Base-by-base conservation (phyloP, 2,329 filamentous ascomycete genomes). In the Fusarium succisae region DNA sequence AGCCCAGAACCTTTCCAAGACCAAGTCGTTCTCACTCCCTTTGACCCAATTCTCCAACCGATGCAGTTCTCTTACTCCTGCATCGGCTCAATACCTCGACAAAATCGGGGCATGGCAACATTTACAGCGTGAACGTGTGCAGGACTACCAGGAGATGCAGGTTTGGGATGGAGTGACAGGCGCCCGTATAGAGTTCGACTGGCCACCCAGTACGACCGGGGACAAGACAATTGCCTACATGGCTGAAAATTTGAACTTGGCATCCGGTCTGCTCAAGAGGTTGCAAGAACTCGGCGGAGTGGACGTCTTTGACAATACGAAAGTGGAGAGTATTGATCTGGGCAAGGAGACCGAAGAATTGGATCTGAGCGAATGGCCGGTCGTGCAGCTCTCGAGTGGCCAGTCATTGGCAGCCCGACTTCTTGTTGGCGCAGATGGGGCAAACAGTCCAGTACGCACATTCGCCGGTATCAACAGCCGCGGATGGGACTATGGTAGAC, bases 161-260 rank as follows among this genome's bases (percentile, higher is more conserved):
- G 96, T 98, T 38, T 99, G 97, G 96, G 96, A 99, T 82, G 97
- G 96, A 71, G 90, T 98, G 64, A 94, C 93, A 45, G 95, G 91
- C 67, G 94, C 95, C 41, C 90, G 92, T 76, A 96, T 99, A 81
- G 93, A 94, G 76, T 99, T 99, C 82, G 93, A 96, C 83, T 93
- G 92, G 92, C 83, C 83, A 28, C 84, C 84, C 10, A 81, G 80
- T 48, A 81, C 84, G 43, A 85, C 87, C 78, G 74, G 69, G 81
- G 84, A 85, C 79, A 89, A 86, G 69, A 93, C 91, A 3, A 94
- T 99, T 75, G 96, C 96, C 15, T 98, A 96, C 81, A 99, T 99
- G 96, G 94, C 92, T 47, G 97, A 99, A 86, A 99, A 98, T 82
- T 83, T 92, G 38, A 98, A 99, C 81, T 87, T 98, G 39, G 95